Evolutionary conservation across 331 rosid genomes (phyloP).

Genomic region (Quercus tomentella): DNA sequence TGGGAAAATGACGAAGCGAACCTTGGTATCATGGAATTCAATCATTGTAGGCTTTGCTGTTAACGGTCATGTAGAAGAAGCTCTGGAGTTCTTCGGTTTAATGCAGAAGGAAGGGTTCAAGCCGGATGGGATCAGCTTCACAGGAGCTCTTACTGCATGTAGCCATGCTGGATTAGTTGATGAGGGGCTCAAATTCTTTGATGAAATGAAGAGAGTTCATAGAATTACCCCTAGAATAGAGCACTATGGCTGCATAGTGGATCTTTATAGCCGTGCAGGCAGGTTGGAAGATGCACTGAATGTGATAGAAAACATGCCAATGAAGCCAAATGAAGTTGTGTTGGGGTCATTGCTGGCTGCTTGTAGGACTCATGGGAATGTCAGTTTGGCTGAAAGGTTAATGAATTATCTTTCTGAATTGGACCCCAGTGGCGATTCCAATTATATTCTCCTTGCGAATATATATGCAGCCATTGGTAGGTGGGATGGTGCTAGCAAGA

Average conservation of each 20-base stretch:
- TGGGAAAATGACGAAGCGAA: constrained; percentile 37
- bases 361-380: constrained; percentile 63
- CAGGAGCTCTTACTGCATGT: constrained; percentile 73
- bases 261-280: constrained; percentile 78
- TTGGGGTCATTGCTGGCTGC: constrained; percentile 84
- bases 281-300: constrained; percentile 64
- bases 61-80: constrained; percentile 69
- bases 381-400: constrained; percentile 63
- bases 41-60: constrained; percentile 72
- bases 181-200: constrained; percentile 53
- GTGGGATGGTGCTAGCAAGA: constrained; percentile 72
- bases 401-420: constrained; percentile 45
- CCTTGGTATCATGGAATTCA: constrained; percentile 78
- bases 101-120: constrained; percentile 66
- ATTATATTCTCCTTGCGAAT: constrained; percentile 73
- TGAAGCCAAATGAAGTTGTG: constrained; percentile 83
- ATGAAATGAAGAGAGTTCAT: constrained; percentile 44
- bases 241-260: constrained; percentile 81
- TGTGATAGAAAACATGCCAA: constrained; percentile 60
- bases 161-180: constrained; percentile 70
- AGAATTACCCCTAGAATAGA: constrained; percentile 55
- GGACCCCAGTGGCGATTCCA: constrained; percentile 62
- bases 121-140: constrained; percentile 69
- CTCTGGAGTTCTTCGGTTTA: constrained; percentile 43
- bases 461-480: constrained; percentile 70